These are phyloP conservation scores for Cutaneotrichosporon sp. DNA, from an alignment of 1,284 basidiomycete species.

Conservation along the genomic window DNA sequence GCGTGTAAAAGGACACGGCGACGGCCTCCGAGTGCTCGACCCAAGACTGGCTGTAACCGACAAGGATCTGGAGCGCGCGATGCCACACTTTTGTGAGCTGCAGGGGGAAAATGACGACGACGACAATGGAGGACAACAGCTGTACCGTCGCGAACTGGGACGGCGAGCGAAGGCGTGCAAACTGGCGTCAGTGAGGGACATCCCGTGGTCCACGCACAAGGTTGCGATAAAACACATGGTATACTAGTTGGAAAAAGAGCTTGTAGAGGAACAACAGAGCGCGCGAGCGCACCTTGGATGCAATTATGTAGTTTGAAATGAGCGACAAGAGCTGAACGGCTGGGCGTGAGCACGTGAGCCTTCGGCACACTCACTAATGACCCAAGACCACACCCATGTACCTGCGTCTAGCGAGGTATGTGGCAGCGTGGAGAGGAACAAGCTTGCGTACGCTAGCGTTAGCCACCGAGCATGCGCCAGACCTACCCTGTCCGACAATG, in stretches of 20 bases:
- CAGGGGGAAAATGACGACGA: slow-evolving; percentile 54
- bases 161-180: slow-evolving; percentile 44
- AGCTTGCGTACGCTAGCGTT: slow-evolving; percentile 50
- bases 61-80: slow-evolving; percentile 46
- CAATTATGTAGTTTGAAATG: slow-evolving; percentile 52
- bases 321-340: slow-evolving; percentile 51
- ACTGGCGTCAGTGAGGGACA: slow-evolving; percentile 24
- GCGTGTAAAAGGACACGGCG: slow-evolving; percentile 51
- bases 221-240: slow-evolving; percentile 49
- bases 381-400: slow-evolving; percentile 56
- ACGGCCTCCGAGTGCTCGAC: slow-evolving; percentile 53
- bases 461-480: neutral
- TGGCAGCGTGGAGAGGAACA: slow-evolving; percentile 54
- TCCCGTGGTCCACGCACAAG: slow-evolving; percentile 31
- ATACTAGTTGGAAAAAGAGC: slow-evolving; percentile 49
- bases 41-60: slow-evolving; percentile 51
- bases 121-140: slow-evolving; percentile 52
- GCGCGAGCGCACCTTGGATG: slow-evolving; percentile 52
- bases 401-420: slow-evolving; percentile 55
- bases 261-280: slow-evolving; percentile 55
- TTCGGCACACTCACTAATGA: slow-evolving; percentile 41
- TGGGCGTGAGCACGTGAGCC: slow-evolving; percentile 6
- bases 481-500: slow-evolving; percentile 53
- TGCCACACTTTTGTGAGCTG: slow-evolving; percentile 52
- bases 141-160: slow-evolving; percentile 54